These are phyloP conservation scores for Avena eriantha DNA, from an alignment of 176 grass and related monocot species.

Conservation along the genomic window DNA sequence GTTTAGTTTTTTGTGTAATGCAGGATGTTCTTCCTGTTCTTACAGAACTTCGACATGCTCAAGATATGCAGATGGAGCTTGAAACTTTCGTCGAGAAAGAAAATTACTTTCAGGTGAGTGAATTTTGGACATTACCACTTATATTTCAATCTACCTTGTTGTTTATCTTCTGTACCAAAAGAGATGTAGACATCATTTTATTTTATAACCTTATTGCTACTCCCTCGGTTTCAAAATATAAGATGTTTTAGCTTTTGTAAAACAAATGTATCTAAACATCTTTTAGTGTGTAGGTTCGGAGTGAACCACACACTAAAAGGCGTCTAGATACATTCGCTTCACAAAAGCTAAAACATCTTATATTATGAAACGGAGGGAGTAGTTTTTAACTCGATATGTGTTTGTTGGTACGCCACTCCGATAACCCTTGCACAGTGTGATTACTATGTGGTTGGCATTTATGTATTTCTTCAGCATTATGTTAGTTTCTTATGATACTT, in stretches of 20 bases:
- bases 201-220: conserved; percentile 23
- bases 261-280: too few relatives aligned
- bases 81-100: conserved; percentile 91
- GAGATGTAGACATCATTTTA: conserved; percentile 10
- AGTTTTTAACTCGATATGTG: conserved; percentile 20
- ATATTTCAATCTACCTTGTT: conserved; percentile 25
- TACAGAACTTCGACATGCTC: conserved; percentile 82
- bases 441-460: conserved; percentile 34
- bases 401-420: conserved; percentile 20
- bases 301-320: too few relatives aligned
- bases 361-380: too few relatives aligned
- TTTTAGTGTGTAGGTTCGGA: too few relatives aligned
- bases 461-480: conserved; percentile 14
- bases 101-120: conserved; percentile 81
- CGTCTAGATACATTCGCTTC: too few relatives aligned
- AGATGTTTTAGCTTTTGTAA: too few relatives aligned
- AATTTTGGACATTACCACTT: conserved; percentile 20
- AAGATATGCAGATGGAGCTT: conserved; percentile 96
- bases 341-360: too few relatives aligned
- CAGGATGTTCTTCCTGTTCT: conserved; percentile 96
- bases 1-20: conserved; percentile 58
- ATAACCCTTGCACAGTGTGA: conserved; percentile 3
- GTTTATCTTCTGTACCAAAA: conserved; percentile 21
- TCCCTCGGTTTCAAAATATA: too few relatives aligned
- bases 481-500: conserved; percentile 41